These are phyloP conservation scores for Backusella mclennaniae DNA, from an alignment of 192 early-diverging fungal species.

Conservation along the genomic window DNA sequence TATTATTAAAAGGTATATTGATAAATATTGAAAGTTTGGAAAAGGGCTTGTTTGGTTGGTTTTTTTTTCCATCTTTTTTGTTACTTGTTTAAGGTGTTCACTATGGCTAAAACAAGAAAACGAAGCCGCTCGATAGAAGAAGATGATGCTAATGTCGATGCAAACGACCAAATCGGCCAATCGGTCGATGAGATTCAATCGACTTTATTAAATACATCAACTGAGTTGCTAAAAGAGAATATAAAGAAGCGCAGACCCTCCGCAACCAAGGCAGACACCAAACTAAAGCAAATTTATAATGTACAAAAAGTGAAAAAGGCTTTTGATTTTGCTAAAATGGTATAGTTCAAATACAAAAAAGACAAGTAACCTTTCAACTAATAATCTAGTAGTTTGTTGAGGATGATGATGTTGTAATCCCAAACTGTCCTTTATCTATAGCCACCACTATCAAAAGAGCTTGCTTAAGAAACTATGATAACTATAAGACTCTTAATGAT, in stretches of 20 bases:
- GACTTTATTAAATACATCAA: not conserved
- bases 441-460: conserved; percentile 2
- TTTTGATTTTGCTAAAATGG: not conserved
- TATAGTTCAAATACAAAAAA: not conserved
- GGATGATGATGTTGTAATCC: not conserved
- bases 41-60: too few species aligned
- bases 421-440: not conserved
- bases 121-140: not conserved
- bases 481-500: not conserved
- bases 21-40: too few species aligned
- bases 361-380: not conserved
- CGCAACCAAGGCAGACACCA: not conserved
- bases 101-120: not conserved
- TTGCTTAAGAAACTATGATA: not conserved
- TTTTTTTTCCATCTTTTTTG: not conserved
- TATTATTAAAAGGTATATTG: too few species aligned
- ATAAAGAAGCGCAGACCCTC: not conserved
- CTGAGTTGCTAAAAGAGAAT: not conserved
- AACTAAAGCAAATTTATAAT: not conserved
- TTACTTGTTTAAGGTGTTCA: not conserved
- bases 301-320: not conserved
- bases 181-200: not conserved
- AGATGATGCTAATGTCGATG: not conserved
- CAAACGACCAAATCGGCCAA: not conserved
- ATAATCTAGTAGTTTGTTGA: conserved; percentile 6